A percentile compares a stretch with the other conserved stretches of the same genome.
Conservation (phyloP, 2,329 filamentous ascomycete species). For the Hypomyces rosellus region DNA sequence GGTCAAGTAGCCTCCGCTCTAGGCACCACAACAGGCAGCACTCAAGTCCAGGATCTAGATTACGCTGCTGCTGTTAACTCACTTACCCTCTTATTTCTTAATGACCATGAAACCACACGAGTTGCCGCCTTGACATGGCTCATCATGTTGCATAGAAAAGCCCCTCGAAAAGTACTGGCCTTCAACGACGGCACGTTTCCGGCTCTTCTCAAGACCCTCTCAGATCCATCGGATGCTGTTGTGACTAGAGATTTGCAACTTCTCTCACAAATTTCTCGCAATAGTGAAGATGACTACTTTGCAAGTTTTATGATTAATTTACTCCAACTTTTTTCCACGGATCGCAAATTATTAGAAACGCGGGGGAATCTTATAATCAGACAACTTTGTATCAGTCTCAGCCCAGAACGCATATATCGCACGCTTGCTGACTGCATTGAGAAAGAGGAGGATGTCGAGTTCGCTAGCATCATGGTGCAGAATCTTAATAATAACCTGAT, state of each 20-base stretch:
- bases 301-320: conserved; percentile 97
- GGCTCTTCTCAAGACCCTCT: conserved; percentile 89
- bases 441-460: conserved; percentile 96
- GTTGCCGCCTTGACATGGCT: conserved; percentile 93
- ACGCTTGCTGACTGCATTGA: conserved; percentile 95
- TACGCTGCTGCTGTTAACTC: conserved; percentile 93
- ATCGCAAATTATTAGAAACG: conserved; percentile 83
- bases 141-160: conserved; percentile 95
- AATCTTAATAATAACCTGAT: conserved; percentile 99
- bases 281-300: conserved; percentile 97
- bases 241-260: conserved; percentile 92
- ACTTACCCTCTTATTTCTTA: conserved; percentile 85
- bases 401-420: conserved; percentile 90
- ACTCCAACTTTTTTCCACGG: conserved; percentile 90
- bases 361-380: conserved; percentile 94
- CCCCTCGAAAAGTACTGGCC: conserved; percentile 83
- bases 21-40: conserved; percentile 24
- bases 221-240: conserved; percentile 89
- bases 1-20: conserved; percentile 37
- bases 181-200: conserved; percentile 98
- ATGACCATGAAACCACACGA: conserved; percentile 92
- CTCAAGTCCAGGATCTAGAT: conserved; percentile 64
- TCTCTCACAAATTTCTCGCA: conserved; percentile 90
- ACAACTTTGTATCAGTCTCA: conserved; percentile 86
- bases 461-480: conserved; percentile 99